These are phyloP conservation scores for Letharia lupina DNA, from an alignment of 495 filamentous ascomycete genomes.

Conservation along the genomic window DNA sequence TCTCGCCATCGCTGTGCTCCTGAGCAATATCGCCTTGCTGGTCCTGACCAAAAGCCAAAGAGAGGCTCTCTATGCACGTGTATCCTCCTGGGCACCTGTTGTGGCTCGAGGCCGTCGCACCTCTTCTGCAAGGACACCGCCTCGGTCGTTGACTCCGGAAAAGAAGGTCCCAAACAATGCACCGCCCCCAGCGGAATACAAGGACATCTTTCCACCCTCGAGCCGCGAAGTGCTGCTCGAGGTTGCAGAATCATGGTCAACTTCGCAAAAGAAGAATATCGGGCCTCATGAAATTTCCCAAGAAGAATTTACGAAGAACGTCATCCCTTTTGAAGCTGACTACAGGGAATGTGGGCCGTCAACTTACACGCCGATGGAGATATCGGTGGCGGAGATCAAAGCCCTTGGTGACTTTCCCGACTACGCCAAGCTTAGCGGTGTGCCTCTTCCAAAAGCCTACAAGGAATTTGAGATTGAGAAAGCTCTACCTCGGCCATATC, in stretches of 20 bases:
- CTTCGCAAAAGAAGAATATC: slow-evolving; percentile 20
- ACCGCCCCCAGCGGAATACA: slow-evolving; percentile 33
- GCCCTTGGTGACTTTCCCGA: slow-evolving; percentile 75
- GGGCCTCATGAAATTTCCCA: slow-evolving; percentile 25
- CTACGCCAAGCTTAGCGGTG: slow-evolving; percentile 68
- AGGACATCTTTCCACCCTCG: slow-evolving; percentile 48
- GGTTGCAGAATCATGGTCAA: slow-evolving; percentile 24
- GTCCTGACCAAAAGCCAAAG: slow-evolving; percentile 25
- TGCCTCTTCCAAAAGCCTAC: slow-evolving; percentile 64
- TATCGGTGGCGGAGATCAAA: slow-evolving; percentile 63
- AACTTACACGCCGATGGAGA: slow-evolving; percentile 48
- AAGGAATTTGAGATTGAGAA: slow-evolving; percentile 54
- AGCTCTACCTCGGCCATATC: slow-evolving; percentile 60
- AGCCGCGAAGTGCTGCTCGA: slow-evolving; percentile 42
- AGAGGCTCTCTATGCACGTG: slow-evolving; percentile 21
- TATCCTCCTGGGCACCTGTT: slow-evolving; percentile 22
- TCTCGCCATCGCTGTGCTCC: slow-evolving; percentile 13
- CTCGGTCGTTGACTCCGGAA: slow-evolving; percentile 48
- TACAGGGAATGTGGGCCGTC: slow-evolving; percentile 34
- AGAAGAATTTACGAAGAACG: slow-evolving; percentile 28
- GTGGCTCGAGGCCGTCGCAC: slow-evolving; percentile 31
- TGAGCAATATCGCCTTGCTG: slow-evolving; percentile 26
- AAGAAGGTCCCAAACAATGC: slow-evolving; percentile 32
- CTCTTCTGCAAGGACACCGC: slow-evolving; percentile 45
- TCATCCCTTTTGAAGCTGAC: slow-evolving; percentile 39